Base-by-base conservation (phyloP, 106 monocot species). In the Dendrobium nobile region DNA sequence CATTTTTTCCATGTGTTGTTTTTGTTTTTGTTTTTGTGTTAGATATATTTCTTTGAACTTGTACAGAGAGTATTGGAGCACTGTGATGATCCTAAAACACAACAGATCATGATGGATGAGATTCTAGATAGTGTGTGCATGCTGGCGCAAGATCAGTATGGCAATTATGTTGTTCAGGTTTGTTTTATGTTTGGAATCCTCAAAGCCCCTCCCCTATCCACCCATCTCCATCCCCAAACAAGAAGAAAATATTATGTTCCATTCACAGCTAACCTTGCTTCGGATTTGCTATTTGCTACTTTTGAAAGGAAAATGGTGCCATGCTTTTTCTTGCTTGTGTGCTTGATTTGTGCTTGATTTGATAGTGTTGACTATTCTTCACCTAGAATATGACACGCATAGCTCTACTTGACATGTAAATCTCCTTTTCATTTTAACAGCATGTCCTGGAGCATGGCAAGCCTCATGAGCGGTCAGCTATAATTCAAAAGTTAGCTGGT, bases 81-180 rank as follows among this genome's bases (percentile, higher is more conserved):
- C 77, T 92, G 89, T 61, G 84, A 89, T 85, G 82, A 90, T 76
- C 85, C 87, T 28, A 85, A 81, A 72, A 89, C 87, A 2, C 89
- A 89, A 77, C 82, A 87, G 77, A 87, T 87, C 20, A 80, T 89
- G 84, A 89, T 89, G 89, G 85, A 89, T 84, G 89, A 87, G 80
- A 87, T 89, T 75, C 56, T 89, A 59, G 44, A 51, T 27, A 79
- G 76, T 42, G 85, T 89, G 26, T 79, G 86, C 84, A 82, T 87
- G 80, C 77, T 89, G 72, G 87, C 92, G 9, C 89, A 92, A 76
- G 90, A 93, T 73, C 92, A 93, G 64, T 93, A 88, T 80, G 92
- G 92, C 16, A 93, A 93, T 75, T 93, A 93, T 81, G 92, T 93
- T 56, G 87, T 90, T 65, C 92, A 93, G 92, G 92, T 92, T 27